phyloP scores from a whole-genome alignment of 306 rosid genomes.

The Quercus agrifolia region DNA sequence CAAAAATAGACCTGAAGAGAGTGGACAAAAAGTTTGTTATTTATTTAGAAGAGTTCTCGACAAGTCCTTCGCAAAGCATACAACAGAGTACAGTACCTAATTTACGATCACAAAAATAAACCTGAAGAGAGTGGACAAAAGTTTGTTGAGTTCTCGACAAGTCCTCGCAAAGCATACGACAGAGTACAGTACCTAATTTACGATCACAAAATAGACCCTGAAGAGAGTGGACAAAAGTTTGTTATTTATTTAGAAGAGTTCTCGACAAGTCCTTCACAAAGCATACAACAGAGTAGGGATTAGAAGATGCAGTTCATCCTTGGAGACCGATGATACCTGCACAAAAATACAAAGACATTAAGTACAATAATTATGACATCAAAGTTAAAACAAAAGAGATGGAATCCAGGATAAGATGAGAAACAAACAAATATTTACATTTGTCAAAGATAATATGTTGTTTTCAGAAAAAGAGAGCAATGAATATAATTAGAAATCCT shows the following conservation, averaged over 20 bases:
- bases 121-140: conserved; percentile 8
- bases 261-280: background rate
- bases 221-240: background rate
- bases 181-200: too few species aligned
- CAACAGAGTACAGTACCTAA: too few species aligned
- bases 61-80: too few species aligned
- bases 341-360: background rate
- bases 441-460: background rate
- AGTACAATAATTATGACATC: background rate
- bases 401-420: background rate
- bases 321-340: conserved; percentile 86
- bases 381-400: background rate
- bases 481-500: background rate
- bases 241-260: conserved; percentile 28
- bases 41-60: too few species aligned
- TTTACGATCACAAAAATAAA: conserved; percentile 24
- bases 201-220: background rate
- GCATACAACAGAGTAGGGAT: background rate
- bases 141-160: background rate
- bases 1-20: conserved; percentile 26
- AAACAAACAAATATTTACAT: background rate
- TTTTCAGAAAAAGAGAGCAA: background rate
- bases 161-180: background rate
- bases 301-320: conserved; percentile 41
- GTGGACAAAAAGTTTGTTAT: too few species aligned